A percentile compares a stretch with the other conserved stretches of the same genome.
Evolutionary conservation across 177 flowering plant genomes (phyloP).

Genomic region (Vitis hybrid): DNA sequence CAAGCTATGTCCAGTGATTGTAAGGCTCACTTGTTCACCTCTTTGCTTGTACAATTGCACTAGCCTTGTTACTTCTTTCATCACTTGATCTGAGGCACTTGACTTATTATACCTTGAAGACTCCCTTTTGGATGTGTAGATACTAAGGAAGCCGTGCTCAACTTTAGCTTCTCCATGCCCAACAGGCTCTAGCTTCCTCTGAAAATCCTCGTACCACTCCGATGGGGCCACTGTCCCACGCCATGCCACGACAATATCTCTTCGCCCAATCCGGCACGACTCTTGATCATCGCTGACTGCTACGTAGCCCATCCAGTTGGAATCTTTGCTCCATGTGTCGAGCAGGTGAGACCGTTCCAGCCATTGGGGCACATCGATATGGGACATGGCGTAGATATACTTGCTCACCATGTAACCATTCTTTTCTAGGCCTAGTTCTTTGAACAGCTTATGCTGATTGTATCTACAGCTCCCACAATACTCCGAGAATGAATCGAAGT

Average conservation of each 20-base stretch:
- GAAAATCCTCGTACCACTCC: constrained; percentile 26
- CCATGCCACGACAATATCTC: constrained; percentile 40
- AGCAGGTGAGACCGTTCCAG: constrained; percentile 10
- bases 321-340: constrained; percentile 19
- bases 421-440: constrained; percentile 8
- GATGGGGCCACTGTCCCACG: constrained; percentile 27
- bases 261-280: constrained; percentile 22
- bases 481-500: constrained; percentile 30
- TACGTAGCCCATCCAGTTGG: constrained; percentile 43
- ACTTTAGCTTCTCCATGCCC: constrained; percentile 14
- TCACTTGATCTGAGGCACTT: constrained; percentile 31
- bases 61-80: constrained; percentile 17
- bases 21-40: constrained; percentile 29
- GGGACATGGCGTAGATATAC: constrained; percentile 33
- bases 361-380: constrained; percentile 25
- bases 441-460: constrained; percentile 16
- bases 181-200: constrained; percentile 9
- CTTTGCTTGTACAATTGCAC: constrained; percentile 7
- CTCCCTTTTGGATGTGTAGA: constrained; percentile 22
- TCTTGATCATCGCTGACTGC: constrained; percentile 30
- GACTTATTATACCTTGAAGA: constrained; percentile 19
- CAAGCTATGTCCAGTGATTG: constrained; percentile 27
- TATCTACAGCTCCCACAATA: constrained; percentile 28
- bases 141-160: constrained; percentile 23
- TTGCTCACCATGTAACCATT: constrained; percentile 29